These are phyloP conservation scores for Pulveroboletus sp. DNA, from an alignment of 768 basidiomycete species.

Conservation along the genomic window DNA sequence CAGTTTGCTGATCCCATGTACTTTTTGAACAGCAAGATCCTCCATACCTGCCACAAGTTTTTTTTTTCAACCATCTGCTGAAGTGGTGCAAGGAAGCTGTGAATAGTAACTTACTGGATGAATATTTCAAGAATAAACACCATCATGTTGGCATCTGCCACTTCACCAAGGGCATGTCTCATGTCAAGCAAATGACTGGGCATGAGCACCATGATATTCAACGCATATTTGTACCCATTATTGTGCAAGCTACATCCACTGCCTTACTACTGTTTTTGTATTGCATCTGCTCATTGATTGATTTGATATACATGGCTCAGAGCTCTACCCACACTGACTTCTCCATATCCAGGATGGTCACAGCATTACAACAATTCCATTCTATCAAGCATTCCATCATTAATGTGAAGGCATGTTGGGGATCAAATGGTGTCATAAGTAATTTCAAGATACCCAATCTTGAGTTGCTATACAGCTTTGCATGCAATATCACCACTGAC, in stretches of 20 bases:
- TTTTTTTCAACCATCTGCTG: slow-evolving; percentile 8
- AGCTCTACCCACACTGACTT: slow-evolving; percentile 9
- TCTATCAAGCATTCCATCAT: slow-evolving; percentile 13
- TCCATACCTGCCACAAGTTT: slow-evolving; percentile 6
- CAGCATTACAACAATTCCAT: slow-evolving; percentile 10
- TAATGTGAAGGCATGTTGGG: slow-evolving; percentile 1
- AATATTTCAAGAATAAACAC: not conserved
- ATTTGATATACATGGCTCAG: slow-evolving; percentile 27
- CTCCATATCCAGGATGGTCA: slow-evolving; percentile 9
- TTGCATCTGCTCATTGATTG: slow-evolving; percentile 14
- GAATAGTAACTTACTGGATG: not conserved
- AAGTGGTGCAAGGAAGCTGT: slow-evolving; percentile 9
- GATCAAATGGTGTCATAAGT: not conserved
- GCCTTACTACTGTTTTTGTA: not conserved
- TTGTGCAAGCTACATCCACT: not conserved
- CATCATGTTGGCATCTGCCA: slow-evolving; percentile 28
- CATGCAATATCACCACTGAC: too few relatives aligned
- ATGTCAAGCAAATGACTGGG: slow-evolving; percentile 40
- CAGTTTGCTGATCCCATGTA: not conserved
- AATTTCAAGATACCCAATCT: slow-evolving; percentile 6
- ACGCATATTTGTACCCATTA: slow-evolving; percentile 8
- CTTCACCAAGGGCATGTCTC: slow-evolving; percentile 34
- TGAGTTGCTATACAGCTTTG: slow-evolving; percentile 8
- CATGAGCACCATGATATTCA: slow-evolving; percentile 38
- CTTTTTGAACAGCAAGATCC: slow-evolving; percentile 6